Base-by-base conservation (phyloP, 805 yeast genomes). In the Maudiozyma serrabonitensis region DNA sequence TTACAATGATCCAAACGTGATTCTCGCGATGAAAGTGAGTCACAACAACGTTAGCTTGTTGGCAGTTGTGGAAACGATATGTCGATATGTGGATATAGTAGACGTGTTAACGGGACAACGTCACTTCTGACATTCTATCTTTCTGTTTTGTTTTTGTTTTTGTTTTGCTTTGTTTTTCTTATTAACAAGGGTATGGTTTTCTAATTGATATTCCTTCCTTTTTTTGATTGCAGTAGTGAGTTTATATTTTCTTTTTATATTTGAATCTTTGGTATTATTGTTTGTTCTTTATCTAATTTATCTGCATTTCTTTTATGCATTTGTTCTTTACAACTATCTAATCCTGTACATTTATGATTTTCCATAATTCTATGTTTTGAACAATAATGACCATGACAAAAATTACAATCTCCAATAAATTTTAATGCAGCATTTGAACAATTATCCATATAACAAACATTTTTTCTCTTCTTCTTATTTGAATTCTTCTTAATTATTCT, bases 341-440 rank as follows among this genome's bases (percentile, higher is more conserved):
- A 75, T 6, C 93, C 95, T 50, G 75, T 73, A 64, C 96, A 88
- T 51, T 75, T 65, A 68, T 88, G 96, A 66, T 82, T 88, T 67
- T 88, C 96, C 69, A 89, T 73, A 49, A 88, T 72, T 50, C 96
- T 76, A 69, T 88, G 96, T 60, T 84, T 84, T 32, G 91, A 83
- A 67, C 96, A 88, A 66, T 80, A 88, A 60, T 82, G 84, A 43
- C 95, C 95, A 45, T 79, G 78, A 66, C 96, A 88, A 62, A 82
- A 84, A 48, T 81, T 76, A 66, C 96, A 88, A 64, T 83, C 89
- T 45, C 96, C 96, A 42, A 87, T 78, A 46, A 78, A 75, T 23
- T 80, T 71, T 46, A 76, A 67, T 0, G 90, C 87, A 12, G 78
- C 70, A n/a, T 83, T 74, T 19, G 75, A 71, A 68, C 96, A 88